phyloP scores from a whole-genome alignment of 257 asterid species.

The Scutellaria minor region DNA sequence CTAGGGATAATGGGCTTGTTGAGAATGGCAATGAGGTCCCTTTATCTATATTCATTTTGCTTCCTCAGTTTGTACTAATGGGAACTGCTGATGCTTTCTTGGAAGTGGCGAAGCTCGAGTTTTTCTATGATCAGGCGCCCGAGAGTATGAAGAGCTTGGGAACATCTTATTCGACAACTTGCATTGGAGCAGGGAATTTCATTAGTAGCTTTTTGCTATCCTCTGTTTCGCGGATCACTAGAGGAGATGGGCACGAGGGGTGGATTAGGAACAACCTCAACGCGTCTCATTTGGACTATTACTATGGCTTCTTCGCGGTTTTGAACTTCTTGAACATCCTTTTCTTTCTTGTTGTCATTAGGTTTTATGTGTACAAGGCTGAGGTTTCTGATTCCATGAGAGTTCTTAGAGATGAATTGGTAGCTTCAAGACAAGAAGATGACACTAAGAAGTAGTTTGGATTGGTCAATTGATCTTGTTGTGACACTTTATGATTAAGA shows the following conservation, averaged over 20 bases:
- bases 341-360: slow-evolving; percentile 56
- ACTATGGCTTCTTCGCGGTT: slow-evolving; percentile 62
- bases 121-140: slow-evolving; percentile 89
- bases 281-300: slow-evolving; percentile 75
- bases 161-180: slow-evolving; percentile 68
- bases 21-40: slow-evolving; percentile 60
- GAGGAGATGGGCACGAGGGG: slow-evolving; percentile 52
- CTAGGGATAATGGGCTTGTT: slow-evolving; percentile 48
- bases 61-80: slow-evolving; percentile 82
- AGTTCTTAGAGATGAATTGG: slow-evolving; percentile 56
- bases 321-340: slow-evolving; percentile 58
- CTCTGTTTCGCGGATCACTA: slow-evolving; percentile 56
- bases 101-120: slow-evolving; percentile 78
- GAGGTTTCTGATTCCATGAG: slow-evolving; percentile 78
- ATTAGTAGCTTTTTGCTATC: slow-evolving; percentile 72
- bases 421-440: slow-evolving; percentile 38
- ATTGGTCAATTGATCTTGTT: too few species aligned
- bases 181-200: slow-evolving; percentile 71
- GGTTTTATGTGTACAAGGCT: slow-evolving; percentile 70
- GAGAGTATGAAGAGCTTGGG: slow-evolving; percentile 92
- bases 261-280: slow-evolving; percentile 83
- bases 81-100: slow-evolving; percentile 83
- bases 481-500: too few species aligned
- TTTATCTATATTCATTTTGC: slow-evolving; percentile 58
- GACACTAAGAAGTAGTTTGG: neutral